A percentile compares a stretch with the other conserved stretches of the same genome.
phyloP scores from a whole-genome alignment of 768 basidiomycete species.

The Lactifluus piperatus region DNA sequence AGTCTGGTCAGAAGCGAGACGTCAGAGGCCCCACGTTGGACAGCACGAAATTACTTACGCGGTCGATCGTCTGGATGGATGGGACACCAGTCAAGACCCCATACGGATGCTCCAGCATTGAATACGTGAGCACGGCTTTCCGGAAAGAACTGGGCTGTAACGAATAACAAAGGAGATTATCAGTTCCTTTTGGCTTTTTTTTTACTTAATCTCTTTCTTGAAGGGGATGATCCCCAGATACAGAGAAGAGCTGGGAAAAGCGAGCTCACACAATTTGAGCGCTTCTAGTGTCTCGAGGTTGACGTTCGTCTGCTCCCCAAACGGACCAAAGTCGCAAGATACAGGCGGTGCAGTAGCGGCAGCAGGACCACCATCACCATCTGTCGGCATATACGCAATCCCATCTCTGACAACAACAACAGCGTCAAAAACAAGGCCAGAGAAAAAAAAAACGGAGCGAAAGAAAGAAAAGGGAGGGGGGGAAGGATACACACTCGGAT shows the following conservation, averaged over 20 bases:
- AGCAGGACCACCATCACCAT: slow-evolving; percentile 36
- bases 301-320: slow-evolving; percentile 41
- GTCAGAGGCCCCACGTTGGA: background rate
- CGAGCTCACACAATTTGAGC: slow-evolving; percentile 45
- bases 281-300: slow-evolving; percentile 49
- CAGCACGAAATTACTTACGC: slow-evolving; percentile 31
- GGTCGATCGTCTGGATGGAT: slow-evolving; percentile 48
- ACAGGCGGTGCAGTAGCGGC: slow-evolving; percentile 37
- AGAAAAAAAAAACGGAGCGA: background rate
- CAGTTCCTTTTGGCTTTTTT: background rate
- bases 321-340: slow-evolving; percentile 59
- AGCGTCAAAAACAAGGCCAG: background rate
- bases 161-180: background rate
- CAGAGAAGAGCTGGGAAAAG: background rate
- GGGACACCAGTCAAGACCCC: slow-evolving; percentile 93
- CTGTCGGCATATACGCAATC: slow-evolving; percentile 49
- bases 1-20: slow-evolving; percentile 30
- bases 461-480: no score
- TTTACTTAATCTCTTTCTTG: no score
- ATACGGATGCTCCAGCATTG: slow-evolving; percentile 84
- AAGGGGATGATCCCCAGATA: background rate
- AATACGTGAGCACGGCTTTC: slow-evolving; percentile 62
- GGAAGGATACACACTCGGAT: slow-evolving; percentile 38
- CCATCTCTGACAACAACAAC: slow-evolving; percentile 37
- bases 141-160: slow-evolving; percentile 49